phyloP scores from a whole-genome alignment of 768 basidiomycete species.

The Pilatotrama ljubarskyi region DNA sequence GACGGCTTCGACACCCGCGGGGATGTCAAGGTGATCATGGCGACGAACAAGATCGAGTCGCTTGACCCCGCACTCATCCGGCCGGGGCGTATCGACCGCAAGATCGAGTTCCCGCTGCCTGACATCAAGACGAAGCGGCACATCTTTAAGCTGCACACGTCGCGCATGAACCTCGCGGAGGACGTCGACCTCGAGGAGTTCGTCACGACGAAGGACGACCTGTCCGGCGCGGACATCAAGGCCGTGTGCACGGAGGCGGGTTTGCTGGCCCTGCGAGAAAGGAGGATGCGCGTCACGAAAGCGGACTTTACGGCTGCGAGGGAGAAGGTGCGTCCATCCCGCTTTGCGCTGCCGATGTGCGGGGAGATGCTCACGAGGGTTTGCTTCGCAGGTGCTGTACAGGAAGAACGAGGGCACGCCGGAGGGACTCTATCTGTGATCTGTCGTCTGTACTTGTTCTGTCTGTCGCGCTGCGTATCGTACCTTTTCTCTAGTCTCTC shows the following conservation, averaged over 20 bases:
- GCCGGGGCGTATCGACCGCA: conserved; percentile 97
- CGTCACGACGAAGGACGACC: conserved; percentile 92
- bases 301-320: conserved; percentile 86
- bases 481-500: conserved; percentile 15
- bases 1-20: conserved; percentile 99
- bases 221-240: conserved; percentile 98
- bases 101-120: conserved; percentile 97
- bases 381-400: conserved; percentile 66
- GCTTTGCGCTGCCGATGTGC: conserved; percentile 13
- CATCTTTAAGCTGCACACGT: conserved; percentile 96
- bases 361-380: background rate
- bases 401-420: conserved; percentile 97
- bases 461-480: conserved; percentile 13
- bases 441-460: conserved; percentile 16
- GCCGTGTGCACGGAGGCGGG: conserved; percentile 99
- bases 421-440: conserved; percentile 79
- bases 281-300: conserved; percentile 93
- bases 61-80: conserved; percentile 98
- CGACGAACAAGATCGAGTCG: conserved; percentile 96
- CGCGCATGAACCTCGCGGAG: conserved; percentile 84
- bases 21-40: conserved; percentile 99
- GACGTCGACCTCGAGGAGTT: conserved; percentile 97
- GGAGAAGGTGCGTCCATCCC: conserved; percentile 71
- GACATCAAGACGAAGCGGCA: conserved; percentile 99
- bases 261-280: conserved; percentile 87